Percentiles rank a stretch among this genome's conserved stretches.
Conservation (phyloP, 2,329 filamentous ascomycete species). For the Botrytis pseudocinerea region DNA sequence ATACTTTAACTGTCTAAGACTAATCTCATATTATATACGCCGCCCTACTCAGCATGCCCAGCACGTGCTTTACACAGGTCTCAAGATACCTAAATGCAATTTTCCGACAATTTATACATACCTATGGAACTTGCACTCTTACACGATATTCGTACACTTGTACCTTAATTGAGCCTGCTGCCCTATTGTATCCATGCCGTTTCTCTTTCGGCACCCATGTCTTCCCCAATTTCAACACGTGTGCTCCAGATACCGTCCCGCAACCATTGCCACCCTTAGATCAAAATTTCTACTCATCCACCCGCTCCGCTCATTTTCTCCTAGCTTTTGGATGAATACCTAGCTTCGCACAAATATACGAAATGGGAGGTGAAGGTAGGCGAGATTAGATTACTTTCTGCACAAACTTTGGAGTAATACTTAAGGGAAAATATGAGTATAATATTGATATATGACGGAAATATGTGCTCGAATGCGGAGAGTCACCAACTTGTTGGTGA, state of each 20-base stretch:
- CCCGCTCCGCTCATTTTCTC: neutral
- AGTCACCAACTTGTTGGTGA: neutral
- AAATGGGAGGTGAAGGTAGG: neutral
- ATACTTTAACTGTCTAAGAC: conserved; percentile 3
- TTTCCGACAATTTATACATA: neutral
- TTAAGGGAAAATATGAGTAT: neutral
- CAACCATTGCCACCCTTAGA: neutral
- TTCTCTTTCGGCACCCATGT: conserved; percentile 1
- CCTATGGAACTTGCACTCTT: neutral
- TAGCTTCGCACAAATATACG: neutral
- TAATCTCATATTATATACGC: neutral
- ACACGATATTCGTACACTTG: neutral
- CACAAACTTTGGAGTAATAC: neutral
- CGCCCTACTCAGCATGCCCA: neutral
- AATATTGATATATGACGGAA: conserved; percentile 6
- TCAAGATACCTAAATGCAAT: neutral
- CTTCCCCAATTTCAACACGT: neutral
- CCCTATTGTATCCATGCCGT: neutral
- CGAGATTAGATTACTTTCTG: conserved; percentile 3
- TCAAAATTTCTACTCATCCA: neutral
- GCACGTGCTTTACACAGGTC: conserved; percentile 1
- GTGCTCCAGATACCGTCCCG: neutral
- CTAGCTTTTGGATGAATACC: neutral
- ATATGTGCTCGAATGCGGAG: neutral
- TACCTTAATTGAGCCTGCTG: neutral